Evolutionary conservation across 2,329 filamentous ascomycete genomes (phyloP).

Genomic region (Volutella citrinella): DNA sequence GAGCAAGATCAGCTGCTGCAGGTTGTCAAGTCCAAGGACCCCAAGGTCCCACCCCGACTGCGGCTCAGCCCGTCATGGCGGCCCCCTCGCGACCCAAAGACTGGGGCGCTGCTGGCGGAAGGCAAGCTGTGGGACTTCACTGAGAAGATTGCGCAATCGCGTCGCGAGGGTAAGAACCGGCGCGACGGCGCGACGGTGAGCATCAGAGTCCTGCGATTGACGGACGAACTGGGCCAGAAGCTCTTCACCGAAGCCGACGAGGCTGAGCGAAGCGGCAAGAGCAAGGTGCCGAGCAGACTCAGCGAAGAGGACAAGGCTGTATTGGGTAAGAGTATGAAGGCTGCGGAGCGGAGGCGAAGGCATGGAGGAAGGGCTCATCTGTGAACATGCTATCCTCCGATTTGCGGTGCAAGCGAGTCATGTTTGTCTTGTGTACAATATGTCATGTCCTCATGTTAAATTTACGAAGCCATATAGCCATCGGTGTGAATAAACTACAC

Average conservation of each 20-base stretch:
- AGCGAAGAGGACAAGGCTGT: constrained; percentile 49
- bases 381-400: constrained; percentile 23
- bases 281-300: constrained; percentile 39
- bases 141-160: constrained; percentile 76
- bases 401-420: constrained; percentile 7
- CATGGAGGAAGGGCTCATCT: constrained; percentile 51
- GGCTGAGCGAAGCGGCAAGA: constrained; percentile 34
- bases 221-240: constrained; percentile 67
- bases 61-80: constrained; percentile 73
- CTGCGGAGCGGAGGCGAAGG: constrained; percentile 46
- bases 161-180: constrained; percentile 92
- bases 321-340: constrained; percentile 42
- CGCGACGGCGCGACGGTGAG: constrained; percentile 90
- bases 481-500: too few species aligned
- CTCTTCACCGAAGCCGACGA: constrained; percentile 61
- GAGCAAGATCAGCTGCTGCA: constrained; percentile 87
- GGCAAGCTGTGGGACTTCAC: constrained; percentile 90
- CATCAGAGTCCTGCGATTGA: constrained; percentile 73
- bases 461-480: too few species aligned
- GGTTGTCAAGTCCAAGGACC: constrained; percentile 65
- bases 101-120: constrained; percentile 60
- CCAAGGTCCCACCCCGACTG: constrained; percentile 59
- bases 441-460: background rate
- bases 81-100: constrained; percentile 61
- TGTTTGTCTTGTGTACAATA: constrained; percentile 6